phyloP scores from a whole-genome alignment of 495 filamentous ascomycete genomes.

The Lasiosphaeris hirsuta region DNA sequence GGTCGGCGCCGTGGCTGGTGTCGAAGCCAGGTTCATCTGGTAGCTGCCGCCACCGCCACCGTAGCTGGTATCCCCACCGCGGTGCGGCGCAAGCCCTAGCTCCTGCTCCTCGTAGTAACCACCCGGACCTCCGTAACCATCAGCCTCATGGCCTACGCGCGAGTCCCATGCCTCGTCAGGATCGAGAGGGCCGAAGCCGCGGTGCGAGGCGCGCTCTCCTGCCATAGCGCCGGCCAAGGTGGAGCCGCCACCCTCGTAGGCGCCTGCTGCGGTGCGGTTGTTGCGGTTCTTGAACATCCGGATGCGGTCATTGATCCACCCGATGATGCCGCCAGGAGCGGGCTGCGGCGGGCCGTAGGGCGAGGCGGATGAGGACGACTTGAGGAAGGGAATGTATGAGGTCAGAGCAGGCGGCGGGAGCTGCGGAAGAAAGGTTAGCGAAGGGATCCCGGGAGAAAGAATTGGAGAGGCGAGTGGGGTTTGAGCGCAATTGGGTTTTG shows the following conservation, averaged over 20 bases:
- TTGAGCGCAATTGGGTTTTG: not conserved
- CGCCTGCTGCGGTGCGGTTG: slow-evolving; percentile 54
- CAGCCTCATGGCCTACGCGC: slow-evolving; percentile 58
- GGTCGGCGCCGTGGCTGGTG: not conserved
- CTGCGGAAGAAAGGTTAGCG: slow-evolving; percentile 18
- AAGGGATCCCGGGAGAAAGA: too few relatives aligned
- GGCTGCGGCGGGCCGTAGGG: slow-evolving; percentile 48
- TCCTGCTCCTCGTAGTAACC: slow-evolving; percentile 66
- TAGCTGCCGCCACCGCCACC: slow-evolving; percentile 33
- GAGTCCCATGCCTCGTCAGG: slow-evolving; percentile 74
- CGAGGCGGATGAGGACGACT: slow-evolving; percentile 24
- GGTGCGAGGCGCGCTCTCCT: slow-evolving; percentile 14
- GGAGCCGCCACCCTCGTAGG: slow-evolving; percentile 52
- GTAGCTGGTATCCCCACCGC: slow-evolving; percentile 13
- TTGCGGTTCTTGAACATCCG: slow-evolving; percentile 50
- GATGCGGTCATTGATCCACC: slow-evolving; percentile 54
- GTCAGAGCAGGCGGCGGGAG: slow-evolving; percentile 59
- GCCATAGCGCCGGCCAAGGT: slow-evolving; percentile 21
- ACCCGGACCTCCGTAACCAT: slow-evolving; percentile 43
- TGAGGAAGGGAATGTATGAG: slow-evolving; percentile 58
- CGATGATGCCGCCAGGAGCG: slow-evolving; percentile 53
- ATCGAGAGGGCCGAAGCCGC: slow-evolving; percentile 54
- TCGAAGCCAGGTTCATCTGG: slow-evolving; percentile 42
- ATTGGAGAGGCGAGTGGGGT: not conserved
- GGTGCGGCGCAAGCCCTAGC: slow-evolving; percentile 37